A percentile compares a stretch with the other conserved stretches of the same genome.
These are phyloP conservation scores for Clonostachys rosea DNA, from an alignment of 2,329 filamentous ascomycete genomes.

Conservation along the genomic window DNA sequence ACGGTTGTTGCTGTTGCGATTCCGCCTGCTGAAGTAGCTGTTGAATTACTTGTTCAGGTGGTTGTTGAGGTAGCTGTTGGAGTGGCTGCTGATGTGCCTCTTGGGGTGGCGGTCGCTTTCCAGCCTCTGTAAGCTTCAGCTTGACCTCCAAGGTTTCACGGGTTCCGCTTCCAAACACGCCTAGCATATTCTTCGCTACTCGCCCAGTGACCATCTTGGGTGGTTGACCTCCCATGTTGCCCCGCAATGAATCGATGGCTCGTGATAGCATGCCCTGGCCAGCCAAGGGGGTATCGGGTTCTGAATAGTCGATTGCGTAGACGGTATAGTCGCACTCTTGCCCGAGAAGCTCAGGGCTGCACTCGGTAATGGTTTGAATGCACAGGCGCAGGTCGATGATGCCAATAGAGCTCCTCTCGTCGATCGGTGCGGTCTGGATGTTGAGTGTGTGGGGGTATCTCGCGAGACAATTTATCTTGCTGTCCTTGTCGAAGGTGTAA, in stretches of 20 bases:
- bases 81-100: constrained; percentile 8
- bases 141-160: constrained; percentile 92
- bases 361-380: constrained; percentile 71
- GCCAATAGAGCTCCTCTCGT: constrained; percentile 78
- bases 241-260: constrained; percentile 50
- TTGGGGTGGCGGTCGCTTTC: constrained; percentile 31
- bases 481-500: constrained; percentile 90
- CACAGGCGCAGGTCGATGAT: constrained; percentile 84
- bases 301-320: constrained; percentile 95
- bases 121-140: constrained; percentile 76
- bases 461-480: constrained; percentile 84
- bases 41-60: neutral
- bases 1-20: constrained; percentile 5
- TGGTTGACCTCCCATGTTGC: constrained; percentile 42
- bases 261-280: constrained; percentile 94
- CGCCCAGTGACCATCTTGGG: constrained; percentile 81
- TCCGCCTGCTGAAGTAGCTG: neutral
- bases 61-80: constrained; percentile 6
- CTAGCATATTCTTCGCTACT: constrained; percentile 80
- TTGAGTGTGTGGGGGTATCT: constrained; percentile 75
- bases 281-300: constrained; percentile 87
- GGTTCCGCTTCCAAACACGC: constrained; percentile 66
- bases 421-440: constrained; percentile 75
- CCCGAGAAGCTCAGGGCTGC: constrained; percentile 76
- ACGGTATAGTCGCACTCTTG: constrained; percentile 85